A percentile compares a stretch with the other conserved stretches of the same genome.
These are phyloP conservation scores for Arthrobotrys musiformis DNA, from an alignment of 2,329 filamentous ascomycete genomes.

Conservation along the genomic window DNA sequence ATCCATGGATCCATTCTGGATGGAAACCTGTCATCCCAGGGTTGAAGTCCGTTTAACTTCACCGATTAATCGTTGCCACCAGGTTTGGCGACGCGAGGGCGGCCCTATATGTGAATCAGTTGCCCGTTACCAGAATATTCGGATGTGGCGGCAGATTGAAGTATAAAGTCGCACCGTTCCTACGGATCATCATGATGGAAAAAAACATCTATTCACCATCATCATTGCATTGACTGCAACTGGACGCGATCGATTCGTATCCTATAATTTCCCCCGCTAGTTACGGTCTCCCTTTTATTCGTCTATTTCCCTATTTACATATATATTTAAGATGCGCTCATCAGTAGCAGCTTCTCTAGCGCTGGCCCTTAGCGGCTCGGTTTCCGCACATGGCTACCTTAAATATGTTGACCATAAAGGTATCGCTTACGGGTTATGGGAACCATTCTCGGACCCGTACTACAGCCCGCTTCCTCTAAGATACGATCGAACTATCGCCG, in stretches of 20 bases:
- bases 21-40: not conserved
- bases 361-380: slow-evolving; percentile 39
- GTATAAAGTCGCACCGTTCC: not conserved
- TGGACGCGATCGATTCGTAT: too few species aligned
- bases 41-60: not conserved
- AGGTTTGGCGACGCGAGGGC: not conserved
- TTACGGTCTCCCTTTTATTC: not conserved
- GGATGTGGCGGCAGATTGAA: not conserved
- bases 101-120: not conserved
- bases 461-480: slow-evolving; percentile 58
- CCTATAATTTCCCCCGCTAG: not conserved
- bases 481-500: slow-evolving; percentile 57
- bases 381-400: slow-evolving; percentile 59
- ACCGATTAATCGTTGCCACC: not conserved
- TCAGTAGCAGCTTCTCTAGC: slow-evolving; percentile 9
- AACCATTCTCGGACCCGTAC: slow-evolving; percentile 60
- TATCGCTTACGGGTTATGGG: slow-evolving; percentile 60
- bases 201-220: not conserved
- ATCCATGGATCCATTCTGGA: not conserved
- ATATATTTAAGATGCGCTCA: slow-evolving; percentile 1
- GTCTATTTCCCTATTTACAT: not conserved
- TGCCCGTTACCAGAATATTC: not conserved
- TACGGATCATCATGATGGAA: not conserved
- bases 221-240: slow-evolving; percentile 11
- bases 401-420: slow-evolving; percentile 60